Evolutionary conservation across 306 rosid genomes (phyloP), one percentile per base, ranked within the genome.

Genomic region (Acacia crassicarpa): DNA sequence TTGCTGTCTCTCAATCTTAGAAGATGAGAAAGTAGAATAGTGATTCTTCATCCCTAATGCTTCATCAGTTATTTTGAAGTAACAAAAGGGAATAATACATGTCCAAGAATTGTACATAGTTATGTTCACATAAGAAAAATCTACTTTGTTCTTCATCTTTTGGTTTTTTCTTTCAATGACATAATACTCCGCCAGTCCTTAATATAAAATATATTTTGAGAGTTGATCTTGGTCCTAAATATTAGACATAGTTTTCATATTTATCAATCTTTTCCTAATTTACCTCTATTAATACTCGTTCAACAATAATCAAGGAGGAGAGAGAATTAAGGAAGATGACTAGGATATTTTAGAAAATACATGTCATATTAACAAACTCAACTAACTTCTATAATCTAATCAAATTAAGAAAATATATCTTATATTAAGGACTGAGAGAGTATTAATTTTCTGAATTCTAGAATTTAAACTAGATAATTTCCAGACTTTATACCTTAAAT

Each of bases 1-100:
- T 75, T 38, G 90, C 78, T 22, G 33, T 91, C 45, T 83, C 89
- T 72, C 66, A 62, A 69, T 77, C 82, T 54, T 77, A 70, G 72
- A 49, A 46, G 72, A 67, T 14, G 51, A 9, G 14, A 49, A n/a
- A 70, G 75, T 44, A 11, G 1, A 44, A 43, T 33, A 20, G 15
- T 32, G 56, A 45, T 38, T 25, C 46, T 54, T 61, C 30, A n/a
- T 71, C 23, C 80, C 33, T 20, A n/a, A 56, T 77, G 78, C 77
- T 76, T 71, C 67, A 44, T 44, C 56, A 43, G 27, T 22, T 44
- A 23, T 23, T 43, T 7, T 69, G 33, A 68, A n/a, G 74, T 11
- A 43, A 22, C 48, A 40, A 67, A 10, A 10, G 74, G 74, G 53
- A 41, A 15, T 22, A 17, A 32, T 73, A 51, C 27, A 32, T 8